Evolutionary conservation across 1,139 yeast species (phyloP).

Genomic region (Petasospora rhodanensis): DNA sequence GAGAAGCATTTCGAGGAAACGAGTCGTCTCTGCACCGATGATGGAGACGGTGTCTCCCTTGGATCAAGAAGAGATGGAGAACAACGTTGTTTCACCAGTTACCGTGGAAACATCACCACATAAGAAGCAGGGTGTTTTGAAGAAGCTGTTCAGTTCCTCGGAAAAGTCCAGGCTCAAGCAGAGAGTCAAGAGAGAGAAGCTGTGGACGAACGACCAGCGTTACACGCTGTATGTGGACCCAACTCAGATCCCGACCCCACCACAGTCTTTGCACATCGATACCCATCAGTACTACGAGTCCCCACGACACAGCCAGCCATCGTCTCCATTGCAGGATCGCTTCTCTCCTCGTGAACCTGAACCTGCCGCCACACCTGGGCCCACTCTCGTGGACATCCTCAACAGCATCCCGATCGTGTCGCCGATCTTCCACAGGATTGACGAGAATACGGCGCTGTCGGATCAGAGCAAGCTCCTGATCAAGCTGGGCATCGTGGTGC

Average conservation of each 20-base stretch:
- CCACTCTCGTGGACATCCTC: conserved; percentile 7
- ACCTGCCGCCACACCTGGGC: background rate
- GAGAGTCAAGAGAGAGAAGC: conserved; percentile 1
- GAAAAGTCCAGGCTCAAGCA: conserved; percentile 4
- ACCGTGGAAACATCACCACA: no score
- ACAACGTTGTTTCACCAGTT: no score
- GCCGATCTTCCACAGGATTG: conserved; percentile 13
- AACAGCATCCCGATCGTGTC: conserved; percentile 16
- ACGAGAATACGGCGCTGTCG: conserved; percentile 13
- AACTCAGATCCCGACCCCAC: background rate
- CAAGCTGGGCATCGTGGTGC: conserved; percentile 15
- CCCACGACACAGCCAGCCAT: background rate
- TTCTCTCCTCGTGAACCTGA: no score
- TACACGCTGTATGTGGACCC: no score
- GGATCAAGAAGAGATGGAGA: background rate
- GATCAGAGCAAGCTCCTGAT: conserved; percentile 11
- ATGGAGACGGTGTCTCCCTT: background rate
- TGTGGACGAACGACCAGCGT: no score
- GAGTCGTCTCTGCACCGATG: background rate
- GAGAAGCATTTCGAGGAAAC: background rate
- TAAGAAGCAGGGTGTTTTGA: conserved; percentile 6
- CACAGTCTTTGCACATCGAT: background rate
- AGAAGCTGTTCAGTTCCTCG: conserved; percentile 4
- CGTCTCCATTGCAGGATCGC: background rate
- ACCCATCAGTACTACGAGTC: background rate